Conservation (phyloP, 495 filamentous ascomycete genomes). For the Neurospora tetraspora region DNA sequence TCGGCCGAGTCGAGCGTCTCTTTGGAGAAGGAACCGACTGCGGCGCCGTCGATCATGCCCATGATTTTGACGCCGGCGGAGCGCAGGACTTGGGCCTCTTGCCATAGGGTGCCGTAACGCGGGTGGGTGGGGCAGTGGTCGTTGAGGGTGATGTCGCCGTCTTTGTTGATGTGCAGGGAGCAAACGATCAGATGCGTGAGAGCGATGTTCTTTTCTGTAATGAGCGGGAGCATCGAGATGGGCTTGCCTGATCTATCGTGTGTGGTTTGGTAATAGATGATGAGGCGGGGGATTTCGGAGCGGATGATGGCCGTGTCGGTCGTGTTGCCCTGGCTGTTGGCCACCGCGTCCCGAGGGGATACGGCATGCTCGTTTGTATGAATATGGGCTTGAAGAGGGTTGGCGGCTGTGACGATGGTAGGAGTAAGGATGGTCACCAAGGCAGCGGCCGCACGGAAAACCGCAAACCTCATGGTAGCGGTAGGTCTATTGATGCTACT, state of each 20-base stretch:
- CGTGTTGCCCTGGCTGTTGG: neutral
- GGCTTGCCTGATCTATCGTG: slow-evolving; percentile 42
- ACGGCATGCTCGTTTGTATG: neutral
- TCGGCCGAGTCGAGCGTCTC: slow-evolving; percentile 47
- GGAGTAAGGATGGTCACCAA: neutral
- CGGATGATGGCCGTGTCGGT: neutral
- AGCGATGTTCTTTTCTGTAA: slow-evolving; percentile 42
- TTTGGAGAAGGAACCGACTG: slow-evolving; percentile 49
- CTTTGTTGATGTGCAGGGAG: slow-evolving; percentile 60
- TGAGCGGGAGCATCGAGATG: slow-evolving; percentile 63
- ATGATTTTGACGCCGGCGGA: slow-evolving; percentile 57
- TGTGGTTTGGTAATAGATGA: slow-evolving; percentile 68
- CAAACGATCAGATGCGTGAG: slow-evolving; percentile 66
- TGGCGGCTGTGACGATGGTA: neutral
- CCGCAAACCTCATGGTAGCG: neutral
- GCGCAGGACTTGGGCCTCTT: slow-evolving; percentile 50
- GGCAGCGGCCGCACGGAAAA: neutral
- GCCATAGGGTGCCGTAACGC: slow-evolving; percentile 53
- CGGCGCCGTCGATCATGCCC: slow-evolving; percentile 78
- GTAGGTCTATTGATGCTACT: neutral
- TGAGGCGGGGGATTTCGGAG: slow-evolving; percentile 26
- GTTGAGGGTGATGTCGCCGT: slow-evolving; percentile 58
- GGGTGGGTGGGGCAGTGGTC: slow-evolving; percentile 50
- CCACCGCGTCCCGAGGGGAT: neutral
- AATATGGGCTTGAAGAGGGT: neutral